These are phyloP conservation scores for Monilinia aucupariae DNA, from an alignment of 2,329 filamentous ascomycete genomes.

Conservation along the genomic window DNA sequence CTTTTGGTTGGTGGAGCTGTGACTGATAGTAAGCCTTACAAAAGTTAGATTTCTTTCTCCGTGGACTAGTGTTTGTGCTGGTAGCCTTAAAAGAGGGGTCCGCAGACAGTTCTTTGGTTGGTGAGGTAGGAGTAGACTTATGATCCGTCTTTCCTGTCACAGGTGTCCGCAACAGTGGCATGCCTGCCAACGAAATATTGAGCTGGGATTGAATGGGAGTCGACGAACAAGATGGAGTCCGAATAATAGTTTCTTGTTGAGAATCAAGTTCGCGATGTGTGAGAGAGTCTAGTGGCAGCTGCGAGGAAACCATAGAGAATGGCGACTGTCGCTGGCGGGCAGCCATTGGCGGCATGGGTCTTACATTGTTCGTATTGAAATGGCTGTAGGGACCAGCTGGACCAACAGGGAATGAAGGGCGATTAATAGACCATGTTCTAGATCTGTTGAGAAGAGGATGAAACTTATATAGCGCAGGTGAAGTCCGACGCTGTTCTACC, in stretches of 20 bases:
- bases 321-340: neutral
- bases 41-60: neutral
- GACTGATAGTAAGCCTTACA: no score
- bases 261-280: neutral
- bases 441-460: neutral
- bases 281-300: neutral
- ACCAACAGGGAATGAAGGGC: neutral
- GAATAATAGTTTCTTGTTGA: neutral
- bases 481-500: slow-evolving; percentile 1
- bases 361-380: neutral
- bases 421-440: neutral
- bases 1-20: neutral
- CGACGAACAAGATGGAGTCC: neutral
- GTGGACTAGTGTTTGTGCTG: slow-evolving; percentile 1
- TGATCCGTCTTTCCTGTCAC: slow-evolving; percentile 2
- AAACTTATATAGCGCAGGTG: neutral
- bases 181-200: neutral
- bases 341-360: neutral
- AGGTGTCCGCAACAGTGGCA: neutral
- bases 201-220: neutral
- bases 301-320: neutral
- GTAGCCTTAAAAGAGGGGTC: neutral
- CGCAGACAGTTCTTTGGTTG: neutral
- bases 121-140: slow-evolving; percentile 3
- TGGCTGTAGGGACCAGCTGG: neutral